Evolutionary conservation across 2,329 filamentous ascomycete genomes (phyloP).

Genomic region (Penicillium rolfsii): DNA sequence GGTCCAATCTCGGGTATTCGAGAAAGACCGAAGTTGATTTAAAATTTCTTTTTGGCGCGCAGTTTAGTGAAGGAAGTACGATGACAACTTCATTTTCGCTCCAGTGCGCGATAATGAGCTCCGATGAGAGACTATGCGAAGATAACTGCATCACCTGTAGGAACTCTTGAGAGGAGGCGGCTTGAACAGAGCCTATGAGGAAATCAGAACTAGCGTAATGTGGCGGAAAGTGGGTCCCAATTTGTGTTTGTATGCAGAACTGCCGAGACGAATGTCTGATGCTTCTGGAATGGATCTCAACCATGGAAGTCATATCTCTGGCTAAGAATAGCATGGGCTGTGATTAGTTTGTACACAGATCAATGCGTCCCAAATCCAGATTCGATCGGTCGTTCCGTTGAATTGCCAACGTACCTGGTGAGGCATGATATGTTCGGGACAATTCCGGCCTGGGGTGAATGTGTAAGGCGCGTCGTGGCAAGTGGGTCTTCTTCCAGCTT

Average conservation of each 20-base stretch:
- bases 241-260: background rate
- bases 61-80: background rate
- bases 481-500: conserved; percentile 1
- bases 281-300: background rate
- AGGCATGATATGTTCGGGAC: background rate
- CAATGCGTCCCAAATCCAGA: background rate
- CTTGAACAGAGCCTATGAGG: background rate
- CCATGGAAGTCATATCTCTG: background rate
- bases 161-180: background rate
- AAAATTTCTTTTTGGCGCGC: background rate
- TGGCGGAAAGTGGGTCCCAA: background rate
- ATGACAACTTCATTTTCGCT: background rate
- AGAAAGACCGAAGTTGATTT: background rate
- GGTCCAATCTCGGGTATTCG: background rate
- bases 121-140: background rate
- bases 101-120: background rate
- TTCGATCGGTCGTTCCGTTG: background rate
- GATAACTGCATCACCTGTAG: background rate
- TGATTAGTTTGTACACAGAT: background rate
- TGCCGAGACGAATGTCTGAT: too few relatives aligned
- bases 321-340: background rate
- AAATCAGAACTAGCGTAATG: background rate
- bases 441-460: background rate
- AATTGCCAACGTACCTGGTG: background rate
- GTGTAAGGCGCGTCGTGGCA: conserved; percentile 6